Base-by-base conservation (phyloP, 352 stramenopile species). In the Discostella stelligera region DNA sequence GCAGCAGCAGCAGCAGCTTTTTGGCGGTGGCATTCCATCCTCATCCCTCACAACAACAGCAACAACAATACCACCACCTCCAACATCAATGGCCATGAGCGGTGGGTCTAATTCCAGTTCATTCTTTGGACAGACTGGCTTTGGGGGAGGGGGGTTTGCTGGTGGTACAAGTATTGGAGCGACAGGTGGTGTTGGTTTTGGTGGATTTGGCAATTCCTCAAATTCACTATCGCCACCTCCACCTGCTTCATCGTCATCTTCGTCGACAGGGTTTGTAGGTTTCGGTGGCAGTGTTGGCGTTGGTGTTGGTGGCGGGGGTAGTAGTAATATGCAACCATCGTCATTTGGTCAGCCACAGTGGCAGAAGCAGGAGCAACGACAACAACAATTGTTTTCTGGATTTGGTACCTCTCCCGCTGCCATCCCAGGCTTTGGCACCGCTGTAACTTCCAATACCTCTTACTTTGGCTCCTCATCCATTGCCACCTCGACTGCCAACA, bases 341-440 rank as follows among this genome's bases (percentile, higher is more conserved):
- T 44, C 37, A 64, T 78, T 78, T 59, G 70, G 46, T 18, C 55
- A 73, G 59, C 62, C 16, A 10, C 54, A 32, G 41, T 46, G 41
- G 25, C 63, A 39, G 16, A 7, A 8, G 54, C 30, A n/a, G 7
- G 3, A 44, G 37, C 37, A 44, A 44, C 37, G 1, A 10, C 37
- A 10, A 44, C 37, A 10, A 14, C 37, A 3, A 44, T 2, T 8
- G 2, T 10, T 14, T 10, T 44, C 37, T 44, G 7, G 37, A 44
- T 44, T 44, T 44, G 37, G 37, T 8, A 14, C 37, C 37, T 10
- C 37, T 3, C 37, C 2, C 11, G 11, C 37, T 44, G 37, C 37
- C 7, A 14, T 44, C 7, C 7, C 37, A 10, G 37, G 37, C 37
- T 44, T 44, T 44, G 37, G 37, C 37, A 44, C 37, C 13, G 37